phyloP scores from a whole-genome alignment of 495 filamentous ascomycete genomes.

The Xylaria venustula region DNA sequence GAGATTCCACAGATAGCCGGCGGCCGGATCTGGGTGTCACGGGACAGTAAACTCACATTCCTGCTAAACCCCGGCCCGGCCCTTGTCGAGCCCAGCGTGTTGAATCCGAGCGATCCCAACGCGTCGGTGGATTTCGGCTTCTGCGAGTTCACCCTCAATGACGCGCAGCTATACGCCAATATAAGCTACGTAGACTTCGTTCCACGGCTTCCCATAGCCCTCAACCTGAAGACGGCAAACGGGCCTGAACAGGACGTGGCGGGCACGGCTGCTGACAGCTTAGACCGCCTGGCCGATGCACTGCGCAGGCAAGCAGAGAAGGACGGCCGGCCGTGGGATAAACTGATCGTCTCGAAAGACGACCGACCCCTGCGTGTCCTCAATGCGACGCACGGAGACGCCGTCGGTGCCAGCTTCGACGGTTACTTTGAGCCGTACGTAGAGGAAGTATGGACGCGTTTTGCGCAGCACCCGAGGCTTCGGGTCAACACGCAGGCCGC shows the following conservation, averaged over 20 bases:
- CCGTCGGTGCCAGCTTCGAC: conserved; percentile 56
- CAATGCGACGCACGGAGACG: conserved; percentile 63
- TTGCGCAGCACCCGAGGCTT: conserved; percentile 29
- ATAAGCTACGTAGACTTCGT: conserved; percentile 80
- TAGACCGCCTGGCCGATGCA: conserved; percentile 55
- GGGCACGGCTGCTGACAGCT: conserved; percentile 59
- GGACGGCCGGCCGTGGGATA: conserved; percentile 65
- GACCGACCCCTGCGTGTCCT: conserved; percentile 54
- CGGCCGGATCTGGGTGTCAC: conserved; percentile 68
- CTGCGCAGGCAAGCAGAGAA: conserved; percentile 52
- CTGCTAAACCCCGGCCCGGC: conserved; percentile 69
- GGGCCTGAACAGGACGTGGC: conserved; percentile 57
- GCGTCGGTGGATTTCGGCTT: conserved; percentile 65
- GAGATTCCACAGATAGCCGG: conserved; percentile 70
- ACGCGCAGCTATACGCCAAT: conserved; percentile 70
- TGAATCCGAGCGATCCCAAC: conserved; percentile 70
- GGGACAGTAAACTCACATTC: conserved; percentile 62
- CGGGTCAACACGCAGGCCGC: conserved; percentile 44
- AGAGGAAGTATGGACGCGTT: conserved; percentile 60
- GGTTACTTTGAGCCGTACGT: conserved; percentile 68
- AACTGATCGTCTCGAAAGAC: conserved; percentile 56
- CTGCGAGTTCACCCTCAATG: conserved; percentile 73
- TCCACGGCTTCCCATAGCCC: conserved; percentile 59
- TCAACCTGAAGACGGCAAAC: conserved; percentile 54
- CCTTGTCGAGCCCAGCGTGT: conserved; percentile 71